Evolutionary conservation across 1,284 basidiomycete species (phyloP), one percentile per base, ranked within the genome.

Genomic region (Sparassis latifolia): DNA sequence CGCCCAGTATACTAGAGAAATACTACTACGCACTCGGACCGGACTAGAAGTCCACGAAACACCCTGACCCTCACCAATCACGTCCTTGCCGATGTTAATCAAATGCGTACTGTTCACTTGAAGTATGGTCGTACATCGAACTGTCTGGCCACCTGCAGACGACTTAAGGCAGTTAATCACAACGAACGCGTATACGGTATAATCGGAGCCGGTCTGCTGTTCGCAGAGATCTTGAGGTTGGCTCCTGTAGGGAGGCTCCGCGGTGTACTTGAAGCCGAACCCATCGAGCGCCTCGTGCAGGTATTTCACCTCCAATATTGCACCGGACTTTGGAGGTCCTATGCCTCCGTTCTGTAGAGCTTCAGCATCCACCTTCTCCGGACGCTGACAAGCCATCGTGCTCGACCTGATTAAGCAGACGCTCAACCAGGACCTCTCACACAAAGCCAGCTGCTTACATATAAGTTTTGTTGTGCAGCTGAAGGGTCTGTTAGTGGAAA

Each of bases 21-120:
- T 30, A 28, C n/a, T 20, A 61, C 65, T 6, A 61, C 65, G 5
- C 53, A 79, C 79, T 61, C 77, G 73, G 5, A 82, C 67, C 5
- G 78, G 77, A 44, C 78, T 75, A 5, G 74, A 63, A 44, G 76
- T 76, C 80, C 79, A 82, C 5, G 79, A 80, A 33, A 80, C 67
- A 27, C 79, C 78, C 35, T 75, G 77, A 69, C 76, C 77, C 5
- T 71, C 68, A 47, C 72, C 67, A 51, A 83, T 75, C 29, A 80
- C 75, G 45, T 78, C 75, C 54, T 77, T 72, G 52, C 77, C 79
- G 6, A 75, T 75, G 52, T 76, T 74, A 35, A 77, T 62, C 49
- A 83, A 70, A 54, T 78, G 78, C 33, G 67, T 68, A 57, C 78
- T 81, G 62, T 80, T 80, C 61, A 83, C 65, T 48, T 80, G 70